Base-by-base conservation (phyloP, 345 rosid species). In the Abelmoschus esculentus region DNA sequence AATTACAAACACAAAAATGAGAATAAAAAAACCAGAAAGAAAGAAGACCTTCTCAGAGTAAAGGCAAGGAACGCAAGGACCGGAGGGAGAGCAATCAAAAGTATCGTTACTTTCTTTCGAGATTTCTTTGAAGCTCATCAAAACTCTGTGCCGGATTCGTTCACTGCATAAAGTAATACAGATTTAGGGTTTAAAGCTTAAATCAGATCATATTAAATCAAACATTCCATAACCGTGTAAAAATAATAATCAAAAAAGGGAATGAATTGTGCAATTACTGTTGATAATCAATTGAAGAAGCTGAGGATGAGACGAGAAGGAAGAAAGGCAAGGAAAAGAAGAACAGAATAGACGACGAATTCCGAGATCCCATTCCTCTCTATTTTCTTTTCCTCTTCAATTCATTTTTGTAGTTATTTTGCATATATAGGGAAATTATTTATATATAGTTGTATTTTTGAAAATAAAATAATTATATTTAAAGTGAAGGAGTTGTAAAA, bases 71-170 rank as follows among this genome's bases (percentile, higher is more conserved):
- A 89, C 88, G 73, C 97, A 93, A 66, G 97, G 90, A 57, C 97
- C 97, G n/a, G 96, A 88, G 75, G 85, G 96, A 75, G 96, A 85
- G 83, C 99, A 93, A 10, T 85, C 89, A 75, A 84, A 91, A 71
- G 96, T 84, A 11, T 76, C 42, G 57, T 93, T 93, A 52, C 81
- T 80, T 74, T 95, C 98, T 52, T 70, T 49, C 1, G 86, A 83
- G 42, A 78, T 84, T 76, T 91, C 97, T 81, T 80, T 91, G 78
- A 85, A 88, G 68, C 91, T 81, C 69, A 86, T 75, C 62, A 91
- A 81, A 9, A 65, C 66, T 74, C 97, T 83, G n/a, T 82, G 80
- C 13, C 82, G 83, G 2, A 77, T 72, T 75, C 80, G 82, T 71
- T 31, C 62, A 29, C 72, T 55, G 58, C 64, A 52, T 28, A 7